Evolutionary conservation across 768 basidiomycete species (phyloP).

Genomic region (Phylloporus rhodoxanthus): DNA sequence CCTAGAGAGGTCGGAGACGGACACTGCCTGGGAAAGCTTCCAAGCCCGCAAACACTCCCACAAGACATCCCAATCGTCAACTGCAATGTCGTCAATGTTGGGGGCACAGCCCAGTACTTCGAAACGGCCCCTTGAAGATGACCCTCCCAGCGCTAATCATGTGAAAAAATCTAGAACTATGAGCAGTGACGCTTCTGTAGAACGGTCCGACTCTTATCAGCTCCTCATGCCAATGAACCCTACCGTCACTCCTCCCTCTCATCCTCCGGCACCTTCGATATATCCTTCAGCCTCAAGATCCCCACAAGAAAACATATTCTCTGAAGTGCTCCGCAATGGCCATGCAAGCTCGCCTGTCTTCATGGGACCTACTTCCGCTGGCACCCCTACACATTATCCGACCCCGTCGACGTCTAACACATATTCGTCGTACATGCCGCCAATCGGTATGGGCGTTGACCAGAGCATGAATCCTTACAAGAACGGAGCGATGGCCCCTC

Average conservation of each 20-base stretch:
- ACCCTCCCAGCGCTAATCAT: slow-evolving; percentile 19
- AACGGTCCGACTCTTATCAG: slow-evolving; percentile 41
- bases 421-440: slow-evolving; percentile 46
- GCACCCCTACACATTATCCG: slow-evolving; percentile 40
- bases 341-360: slow-evolving; percentile 57
- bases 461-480: slow-evolving; percentile 41
- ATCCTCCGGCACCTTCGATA: slow-evolving; percentile 32
- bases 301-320: slow-evolving; percentile 50
- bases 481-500: slow-evolving; percentile 17
- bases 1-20: slow-evolving; percentile 83
- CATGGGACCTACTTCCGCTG: slow-evolving; percentile 41
- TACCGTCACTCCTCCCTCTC: slow-evolving; percentile 30
- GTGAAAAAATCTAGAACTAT: slow-evolving; percentile 48
- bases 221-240: slow-evolving; percentile 52
- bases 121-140: slow-evolving; percentile 31
- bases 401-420: slow-evolving; percentile 31
- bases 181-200: slow-evolving; percentile 40
- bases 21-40: slow-evolving; percentile 89
- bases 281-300: slow-evolving; percentile 42
- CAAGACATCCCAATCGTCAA: slow-evolving; percentile 28
- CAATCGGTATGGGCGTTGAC: slow-evolving; percentile 55
- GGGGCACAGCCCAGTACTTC: slow-evolving; percentile 17
- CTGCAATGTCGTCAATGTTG: slow-evolving; percentile 28
- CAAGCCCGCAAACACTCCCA: slow-evolving; percentile 53
- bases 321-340: slow-evolving; percentile 52